phyloP scores from a whole-genome alignment of 495 filamentous ascomycete species.

The Podospora australis region DNA sequence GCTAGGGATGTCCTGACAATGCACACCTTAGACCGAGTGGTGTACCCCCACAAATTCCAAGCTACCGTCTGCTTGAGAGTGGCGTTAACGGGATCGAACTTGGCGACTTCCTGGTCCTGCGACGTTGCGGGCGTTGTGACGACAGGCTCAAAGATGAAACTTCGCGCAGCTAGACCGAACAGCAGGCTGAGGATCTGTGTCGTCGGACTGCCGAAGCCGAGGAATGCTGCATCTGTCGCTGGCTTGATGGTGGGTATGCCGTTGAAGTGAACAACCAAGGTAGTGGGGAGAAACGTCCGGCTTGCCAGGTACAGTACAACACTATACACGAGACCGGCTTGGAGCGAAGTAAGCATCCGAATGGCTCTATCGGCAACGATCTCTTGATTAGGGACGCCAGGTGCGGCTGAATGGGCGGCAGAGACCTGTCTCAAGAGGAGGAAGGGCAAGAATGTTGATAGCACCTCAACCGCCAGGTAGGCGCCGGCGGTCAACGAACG shows the following conservation, averaged over 20 bases:
- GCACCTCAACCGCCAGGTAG: constrained; percentile 56
- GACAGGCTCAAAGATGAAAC: constrained; percentile 69
- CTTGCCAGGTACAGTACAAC: constrained; percentile 58
- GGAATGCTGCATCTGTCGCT: constrained; percentile 53
- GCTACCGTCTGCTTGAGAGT: constrained; percentile 53
- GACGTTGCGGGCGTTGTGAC: constrained; percentile 42
- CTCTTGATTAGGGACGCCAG: constrained; percentile 57
- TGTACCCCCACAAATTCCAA: constrained; percentile 57
- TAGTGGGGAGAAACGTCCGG: constrained; percentile 57
- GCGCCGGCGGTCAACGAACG: constrained; percentile 48
- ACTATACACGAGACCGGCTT: constrained; percentile 63
- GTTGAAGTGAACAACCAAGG: constrained; percentile 64
- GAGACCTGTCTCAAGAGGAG: constrained; percentile 58
- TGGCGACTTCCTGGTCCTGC: constrained; percentile 27
- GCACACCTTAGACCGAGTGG: constrained; percentile 57
- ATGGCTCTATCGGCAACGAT: constrained; percentile 62
- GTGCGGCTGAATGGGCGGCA: constrained; percentile 51
- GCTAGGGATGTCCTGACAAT: constrained; percentile 57
- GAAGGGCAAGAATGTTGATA: constrained; percentile 65
- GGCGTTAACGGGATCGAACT: constrained; percentile 49
- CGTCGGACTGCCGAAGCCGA: constrained; percentile 50
- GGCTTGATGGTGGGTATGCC: constrained; percentile 56
- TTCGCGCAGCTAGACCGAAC: constrained; percentile 59
- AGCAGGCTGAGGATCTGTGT: constrained; percentile 26
- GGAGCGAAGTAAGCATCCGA: constrained; percentile 54